Evolutionary conservation across 768 basidiomycete species (phyloP).

Genomic region (Leccinum disarticulatum): DNA sequence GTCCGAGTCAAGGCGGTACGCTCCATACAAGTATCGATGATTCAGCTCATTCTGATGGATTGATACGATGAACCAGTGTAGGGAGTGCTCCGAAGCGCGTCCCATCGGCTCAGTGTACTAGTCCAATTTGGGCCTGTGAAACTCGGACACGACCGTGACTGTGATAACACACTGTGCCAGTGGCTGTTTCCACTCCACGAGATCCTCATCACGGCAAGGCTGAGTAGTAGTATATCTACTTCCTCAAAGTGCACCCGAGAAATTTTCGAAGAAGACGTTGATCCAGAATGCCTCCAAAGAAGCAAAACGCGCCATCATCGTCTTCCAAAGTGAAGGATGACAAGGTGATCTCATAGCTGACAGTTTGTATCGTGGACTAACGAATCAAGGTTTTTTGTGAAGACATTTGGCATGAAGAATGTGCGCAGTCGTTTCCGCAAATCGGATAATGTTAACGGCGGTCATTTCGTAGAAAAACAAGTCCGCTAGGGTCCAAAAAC

Average conservation of each 20-base stretch:
- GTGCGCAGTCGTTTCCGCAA: conserved; percentile 42
- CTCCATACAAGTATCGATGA: neutral
- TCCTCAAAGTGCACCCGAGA: neutral
- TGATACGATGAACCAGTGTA: neutral
- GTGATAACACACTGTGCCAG: no score
- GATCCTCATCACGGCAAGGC: neutral
- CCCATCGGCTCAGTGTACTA: no score
- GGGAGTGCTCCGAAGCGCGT: neutral
- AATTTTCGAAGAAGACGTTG: neutral
- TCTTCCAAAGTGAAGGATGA: conserved; percentile 77
- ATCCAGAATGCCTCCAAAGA: conserved; percentile 78
- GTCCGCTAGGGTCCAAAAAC: conserved; percentile 87
- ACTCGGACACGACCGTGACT: no score
- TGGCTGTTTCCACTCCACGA: neutral
- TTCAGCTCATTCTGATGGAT: neutral
- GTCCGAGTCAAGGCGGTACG: conserved; percentile 3
- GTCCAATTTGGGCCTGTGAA: no score
- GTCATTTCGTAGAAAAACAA: conserved; percentile 75
- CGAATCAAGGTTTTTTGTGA: conserved; percentile 29
- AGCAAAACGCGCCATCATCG: conserved; percentile 51
- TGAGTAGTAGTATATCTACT: neutral
- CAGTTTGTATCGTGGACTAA: conserved; percentile 20
- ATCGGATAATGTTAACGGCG: conserved; percentile 10
- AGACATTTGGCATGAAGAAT: conserved; percentile 92
- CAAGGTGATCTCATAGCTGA: conserved; percentile 53